These are phyloP conservation scores for Neurospora hispaniola DNA, from an alignment of 495 filamentous ascomycete genomes.

Conservation along the genomic window DNA sequence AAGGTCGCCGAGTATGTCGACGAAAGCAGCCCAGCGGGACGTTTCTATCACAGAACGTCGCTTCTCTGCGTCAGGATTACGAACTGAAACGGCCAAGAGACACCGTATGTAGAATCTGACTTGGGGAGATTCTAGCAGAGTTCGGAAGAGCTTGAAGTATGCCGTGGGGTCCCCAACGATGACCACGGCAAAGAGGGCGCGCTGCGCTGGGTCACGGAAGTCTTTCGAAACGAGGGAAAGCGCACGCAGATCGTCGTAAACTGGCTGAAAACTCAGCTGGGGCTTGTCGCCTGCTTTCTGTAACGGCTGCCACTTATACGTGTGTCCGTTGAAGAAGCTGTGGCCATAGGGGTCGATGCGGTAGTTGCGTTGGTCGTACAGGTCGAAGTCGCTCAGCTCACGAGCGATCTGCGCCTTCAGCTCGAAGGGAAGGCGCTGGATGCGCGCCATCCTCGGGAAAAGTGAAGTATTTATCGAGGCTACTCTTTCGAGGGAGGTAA, in stretches of 20 bases:
- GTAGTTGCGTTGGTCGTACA: not conserved
- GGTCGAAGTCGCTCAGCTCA: not conserved
- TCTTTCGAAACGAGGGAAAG: not conserved
- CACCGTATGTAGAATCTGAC: not conserved
- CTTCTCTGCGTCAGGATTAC: not conserved
- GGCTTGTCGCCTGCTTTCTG: not conserved
- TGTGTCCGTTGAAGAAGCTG: not conserved
- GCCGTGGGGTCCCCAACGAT: not conserved
- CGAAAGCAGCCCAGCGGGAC: not conserved
- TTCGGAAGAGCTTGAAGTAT: not conserved
- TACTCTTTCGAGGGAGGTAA: not conserved
- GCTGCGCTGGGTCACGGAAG: not conserved
- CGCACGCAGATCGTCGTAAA: not conserved
- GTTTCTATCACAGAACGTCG: not conserved
- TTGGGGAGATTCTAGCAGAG: not conserved
- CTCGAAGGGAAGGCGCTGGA: not conserved
- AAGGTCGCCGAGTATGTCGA: not conserved
- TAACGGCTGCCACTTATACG: not conserved
- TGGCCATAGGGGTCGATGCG: not conserved
- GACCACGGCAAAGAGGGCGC: not conserved
- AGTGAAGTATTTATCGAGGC: not conserved
- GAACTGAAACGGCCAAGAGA: not conserved
- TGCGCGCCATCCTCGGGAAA: not conserved
- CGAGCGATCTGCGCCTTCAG: not conserved
- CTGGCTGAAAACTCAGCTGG: not conserved